phyloP scores from a whole-genome alignment of 1,284 basidiomycete species.

The Cystobasidiaceae sp. region DNA sequence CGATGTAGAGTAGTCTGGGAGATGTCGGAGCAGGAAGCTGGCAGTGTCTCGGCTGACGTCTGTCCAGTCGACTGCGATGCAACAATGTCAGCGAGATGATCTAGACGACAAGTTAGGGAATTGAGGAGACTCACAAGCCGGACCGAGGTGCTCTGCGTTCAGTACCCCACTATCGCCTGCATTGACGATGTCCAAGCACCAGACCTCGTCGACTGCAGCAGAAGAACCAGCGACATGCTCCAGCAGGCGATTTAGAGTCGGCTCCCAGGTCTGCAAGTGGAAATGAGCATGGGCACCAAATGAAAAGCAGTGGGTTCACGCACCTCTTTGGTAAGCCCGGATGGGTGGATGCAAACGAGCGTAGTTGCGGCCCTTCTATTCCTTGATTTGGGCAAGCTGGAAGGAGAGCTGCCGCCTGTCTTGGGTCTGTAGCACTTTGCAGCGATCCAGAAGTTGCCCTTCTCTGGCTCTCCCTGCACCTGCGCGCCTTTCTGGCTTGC shows the following conservation, averaged over 20 bases:
- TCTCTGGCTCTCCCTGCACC: background rate
- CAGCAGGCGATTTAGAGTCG: slow-evolving; percentile 49
- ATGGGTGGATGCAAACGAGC: slow-evolving; percentile 69
- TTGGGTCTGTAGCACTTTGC: slow-evolving; percentile 18
- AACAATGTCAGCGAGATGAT: too few species aligned
- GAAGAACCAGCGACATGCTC: slow-evolving; percentile 47
- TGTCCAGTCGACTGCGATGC: slow-evolving; percentile 60
- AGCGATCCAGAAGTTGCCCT: slow-evolving; percentile 9
- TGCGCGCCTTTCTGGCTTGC: background rate
- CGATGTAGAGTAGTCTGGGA: slow-evolving; percentile 48
- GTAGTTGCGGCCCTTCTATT: slow-evolving; percentile 53
- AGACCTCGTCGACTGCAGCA: slow-evolving; percentile 64
- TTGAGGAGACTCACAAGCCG: slow-evolving; percentile 38
- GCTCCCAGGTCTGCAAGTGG: slow-evolving; percentile 60
- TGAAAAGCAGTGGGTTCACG: too few species aligned
- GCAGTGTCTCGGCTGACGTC: slow-evolving; percentile 66
- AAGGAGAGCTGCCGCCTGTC: background rate
- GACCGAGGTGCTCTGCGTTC: slow-evolving; percentile 57
- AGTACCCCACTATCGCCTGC: slow-evolving; percentile 68
- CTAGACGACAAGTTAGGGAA: too few species aligned
- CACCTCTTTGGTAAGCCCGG: slow-evolving; percentile 65
- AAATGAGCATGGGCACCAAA: too few species aligned
- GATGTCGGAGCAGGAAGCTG: slow-evolving; percentile 60
- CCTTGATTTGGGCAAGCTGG: background rate
- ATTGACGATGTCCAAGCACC: slow-evolving; percentile 69